These are phyloP conservation scores for Strobilomyces confusus DNA, from an alignment of 768 basidiomycete genomes.

Conservation along the genomic window DNA sequence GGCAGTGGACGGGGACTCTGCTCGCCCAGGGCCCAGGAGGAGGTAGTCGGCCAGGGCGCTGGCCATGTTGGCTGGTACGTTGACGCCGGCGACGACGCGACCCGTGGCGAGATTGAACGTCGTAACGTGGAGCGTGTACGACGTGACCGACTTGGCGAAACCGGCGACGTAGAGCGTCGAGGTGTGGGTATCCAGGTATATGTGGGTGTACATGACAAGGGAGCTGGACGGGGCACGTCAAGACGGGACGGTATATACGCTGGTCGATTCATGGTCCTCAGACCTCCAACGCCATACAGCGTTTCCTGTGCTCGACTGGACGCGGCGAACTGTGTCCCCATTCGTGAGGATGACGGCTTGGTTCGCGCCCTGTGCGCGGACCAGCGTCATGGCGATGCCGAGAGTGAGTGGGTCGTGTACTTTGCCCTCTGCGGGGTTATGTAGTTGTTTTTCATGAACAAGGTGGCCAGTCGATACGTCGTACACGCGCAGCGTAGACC, in stretches of 20 bases:
- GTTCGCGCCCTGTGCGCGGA: slow-evolving; percentile 32
- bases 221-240: slow-evolving; percentile 41
- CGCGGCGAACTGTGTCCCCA: slow-evolving; percentile 51
- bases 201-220: slow-evolving; percentile 57
- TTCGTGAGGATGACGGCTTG: slow-evolving; percentile 49
- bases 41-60: slow-evolving; percentile 36
- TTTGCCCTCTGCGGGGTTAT: slow-evolving; percentile 40
- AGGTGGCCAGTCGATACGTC: slow-evolving; percentile 61
- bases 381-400: slow-evolving; percentile 46
- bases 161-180: slow-evolving; percentile 56
- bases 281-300: slow-evolving; percentile 71
- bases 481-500: slow-evolving; percentile 64
- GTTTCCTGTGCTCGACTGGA: slow-evolving; percentile 51
- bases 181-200: slow-evolving; percentile 49
- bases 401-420: slow-evolving; percentile 50
- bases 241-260: neutral
- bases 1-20: neutral
- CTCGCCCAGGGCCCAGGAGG: slow-evolving; percentile 26
- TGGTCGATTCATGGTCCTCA: slow-evolving; percentile 50
- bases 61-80: slow-evolving; percentile 51
- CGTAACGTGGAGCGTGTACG: slow-evolving; percentile 66
- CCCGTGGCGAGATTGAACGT: slow-evolving; percentile 56
- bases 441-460: slow-evolving; percentile 60
- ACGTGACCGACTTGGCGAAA: slow-evolving; percentile 37
- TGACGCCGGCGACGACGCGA: slow-evolving; percentile 41